Evolutionary conservation across 2,329 filamentous ascomycete species (phyloP), one percentile per base, ranked within the genome.

Genomic region (Colletotrichum graminicola): DNA sequence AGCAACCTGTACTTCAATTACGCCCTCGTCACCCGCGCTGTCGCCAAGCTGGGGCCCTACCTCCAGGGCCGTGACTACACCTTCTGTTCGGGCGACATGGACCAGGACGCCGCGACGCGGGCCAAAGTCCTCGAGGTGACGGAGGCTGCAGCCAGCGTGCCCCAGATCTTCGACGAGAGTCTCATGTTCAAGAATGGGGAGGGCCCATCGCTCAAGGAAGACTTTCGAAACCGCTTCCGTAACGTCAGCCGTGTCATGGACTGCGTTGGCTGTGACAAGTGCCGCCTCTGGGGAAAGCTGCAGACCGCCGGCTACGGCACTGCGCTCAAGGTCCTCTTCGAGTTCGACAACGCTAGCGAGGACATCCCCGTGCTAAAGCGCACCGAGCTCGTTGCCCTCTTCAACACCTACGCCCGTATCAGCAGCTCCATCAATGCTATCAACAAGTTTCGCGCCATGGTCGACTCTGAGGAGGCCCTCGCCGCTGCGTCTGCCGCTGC

Each of bases 1-100:
- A 96, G 95, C 75, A 99, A 99, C 81, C 87, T 99, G 61, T 99
- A 99, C 85, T 99, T 99, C 86, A 98, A 99, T 88, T 99, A 97
- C 79, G 96, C 96, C 0, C 88, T 99, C n/a, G 87, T 99, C 51
- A 92, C 95, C 34, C 93, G 96, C 61, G 96, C 96, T 16, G 89
- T 98, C 51, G 93, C 94, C 64, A 99, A 99, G 83, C 88, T 98
- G 11, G 93, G 92, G 16, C 93, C 93, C 32, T 92, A 95, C 76
- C 87, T 98, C 12, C 86, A 92, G 74, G 78, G 76, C 5, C 66
- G 67, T 18, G 86, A 89, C 73, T 98, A 98, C 83, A 96, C 93
- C 0, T 99, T 97, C 81, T 99, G 96, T 82, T 92, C 92, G 5
- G 94, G 94, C 73, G 96, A 99, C 77, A 86, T 90, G 0, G 86